These are phyloP conservation scores for Fusarium pseudoanthophilum DNA, from an alignment of 2,329 filamentous ascomycete genomes.

Conservation along the genomic window DNA sequence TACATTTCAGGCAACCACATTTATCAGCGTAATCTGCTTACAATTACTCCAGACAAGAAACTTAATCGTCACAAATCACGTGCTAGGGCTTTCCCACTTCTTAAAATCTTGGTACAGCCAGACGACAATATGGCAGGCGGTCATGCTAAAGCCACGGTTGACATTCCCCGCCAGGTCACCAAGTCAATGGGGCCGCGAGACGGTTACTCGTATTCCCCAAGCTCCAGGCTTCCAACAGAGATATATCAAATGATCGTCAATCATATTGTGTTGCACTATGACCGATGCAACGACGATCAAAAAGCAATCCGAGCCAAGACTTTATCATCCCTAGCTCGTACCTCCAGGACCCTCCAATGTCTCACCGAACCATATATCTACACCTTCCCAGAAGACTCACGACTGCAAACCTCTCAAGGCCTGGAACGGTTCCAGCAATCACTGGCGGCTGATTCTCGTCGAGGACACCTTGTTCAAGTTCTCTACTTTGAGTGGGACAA, in stretches of 20 bases:
- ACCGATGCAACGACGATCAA: fast-evolving
- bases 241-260: neutral
- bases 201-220: too few relatives aligned
- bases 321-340: conserved; percentile 11
- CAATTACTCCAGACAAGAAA: neutral
- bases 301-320: neutral
- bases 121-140: neutral
- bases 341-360: neutral
- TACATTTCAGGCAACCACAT: neutral
- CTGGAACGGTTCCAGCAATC: neutral
- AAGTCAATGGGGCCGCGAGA: too few relatives aligned
- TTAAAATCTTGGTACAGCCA: too few relatives aligned
- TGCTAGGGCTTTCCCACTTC: neutral
- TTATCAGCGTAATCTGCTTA: neutral
- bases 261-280: neutral
- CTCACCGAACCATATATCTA: conserved; percentile 15
- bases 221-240: neutral
- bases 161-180: too few relatives aligned
- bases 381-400: neutral
- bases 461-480: neutral
- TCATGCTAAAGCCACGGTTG: neutral
- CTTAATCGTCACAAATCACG: fast-evolving
- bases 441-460: conserved; percentile 1
- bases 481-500: neutral
- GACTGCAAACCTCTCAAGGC: neutral